Evolutionary conservation across 768 basidiomycete species (phyloP), one percentile per base, ranked within the genome.

Genomic region (Botryobasidium botryosum): DNA sequence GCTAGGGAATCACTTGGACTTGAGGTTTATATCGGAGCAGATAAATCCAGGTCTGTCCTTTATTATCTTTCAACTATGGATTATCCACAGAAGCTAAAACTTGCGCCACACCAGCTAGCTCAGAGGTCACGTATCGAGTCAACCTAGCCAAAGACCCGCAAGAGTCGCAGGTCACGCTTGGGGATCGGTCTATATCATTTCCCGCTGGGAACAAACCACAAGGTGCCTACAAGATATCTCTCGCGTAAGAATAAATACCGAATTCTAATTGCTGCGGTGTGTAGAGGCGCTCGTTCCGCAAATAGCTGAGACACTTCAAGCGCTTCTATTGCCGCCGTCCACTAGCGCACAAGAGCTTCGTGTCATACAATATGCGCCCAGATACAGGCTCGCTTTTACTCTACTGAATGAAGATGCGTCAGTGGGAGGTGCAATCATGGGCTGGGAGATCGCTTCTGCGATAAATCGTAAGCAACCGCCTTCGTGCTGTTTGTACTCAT

Each of bases 381-480:
- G 74, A 36, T 84, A 85, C 59, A 79, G 87, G 35, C 70, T 97
- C 12, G 75, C 86, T n/a, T 94, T 97, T 63, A 84, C 82, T 12
- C 65, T 99, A 5, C 62, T 99, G 42, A 92, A 96, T 56, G 87
- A 97, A 62, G 83, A 97, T 57, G 73, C 81, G 3, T 64, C 79
- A 1, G 68, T 69, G 10, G 80, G 80, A 5, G 66, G 64, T 18
- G 64, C 68, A 21, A 68, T 77, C 15, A 49, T 66, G 25, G 64
- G 69, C 5, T 96, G 92, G 92, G 76, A 90, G 35, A 67, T 92
- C 12, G 61, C 73, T 39, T 51, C 59, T 17, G 76, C 75, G 6
- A 63, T 94, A 8, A 52, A 62, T 24, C 65, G 88, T 88, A 50
- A 53, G 79, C 12, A n/a, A 41, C 18, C 24, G 24, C 26, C 27